Conservation (phyloP, 1,284 basidiomycete genomes). For the Chondrostereum purpureum region DNA sequence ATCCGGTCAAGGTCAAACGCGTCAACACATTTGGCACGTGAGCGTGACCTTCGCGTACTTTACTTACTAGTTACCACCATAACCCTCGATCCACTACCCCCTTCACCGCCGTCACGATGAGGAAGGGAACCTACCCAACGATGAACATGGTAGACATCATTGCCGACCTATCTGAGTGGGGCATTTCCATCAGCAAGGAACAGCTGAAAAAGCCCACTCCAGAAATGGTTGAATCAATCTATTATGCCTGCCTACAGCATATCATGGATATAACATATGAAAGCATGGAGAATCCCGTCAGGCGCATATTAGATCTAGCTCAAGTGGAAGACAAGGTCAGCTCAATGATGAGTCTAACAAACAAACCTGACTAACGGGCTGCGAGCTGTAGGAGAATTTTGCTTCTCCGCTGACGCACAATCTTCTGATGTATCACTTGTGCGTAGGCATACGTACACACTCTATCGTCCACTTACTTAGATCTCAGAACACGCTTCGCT, state of each 20-base stretch:
- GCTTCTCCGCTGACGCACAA: constrained; percentile 47
- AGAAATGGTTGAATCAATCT: constrained; percentile 65
- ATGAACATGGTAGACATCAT: constrained; percentile 60
- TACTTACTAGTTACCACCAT: too few species aligned
- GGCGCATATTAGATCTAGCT: constrained; percentile 29
- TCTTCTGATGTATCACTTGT: constrained; percentile 66
- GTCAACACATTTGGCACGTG: too few species aligned
- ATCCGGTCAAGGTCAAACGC: too few species aligned
- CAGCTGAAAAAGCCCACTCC: constrained; percentile 66
- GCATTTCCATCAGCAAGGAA: constrained; percentile 55
- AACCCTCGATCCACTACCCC: background rate
- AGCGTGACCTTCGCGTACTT: too few species aligned
- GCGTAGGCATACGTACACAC: too few species aligned
- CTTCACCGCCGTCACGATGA: constrained; percentile 23
- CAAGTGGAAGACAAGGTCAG: constrained; percentile 53
- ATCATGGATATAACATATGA: constrained; percentile 62
- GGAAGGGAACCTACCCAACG: constrained; percentile 51
- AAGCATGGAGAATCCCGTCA: constrained; percentile 51
- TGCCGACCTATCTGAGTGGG: constrained; percentile 57
- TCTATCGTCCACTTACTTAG: too few species aligned
- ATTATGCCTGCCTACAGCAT: constrained; percentile 62
- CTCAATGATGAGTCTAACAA: constrained; percentile 6
- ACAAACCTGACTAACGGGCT: constrained; percentile 11
- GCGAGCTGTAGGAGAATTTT: constrained; percentile 57
- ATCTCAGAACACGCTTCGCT: constrained; percentile 62